Base-by-base conservation (phyloP, 768 basidiomycete species). In the Podaxis rugospora region DNA sequence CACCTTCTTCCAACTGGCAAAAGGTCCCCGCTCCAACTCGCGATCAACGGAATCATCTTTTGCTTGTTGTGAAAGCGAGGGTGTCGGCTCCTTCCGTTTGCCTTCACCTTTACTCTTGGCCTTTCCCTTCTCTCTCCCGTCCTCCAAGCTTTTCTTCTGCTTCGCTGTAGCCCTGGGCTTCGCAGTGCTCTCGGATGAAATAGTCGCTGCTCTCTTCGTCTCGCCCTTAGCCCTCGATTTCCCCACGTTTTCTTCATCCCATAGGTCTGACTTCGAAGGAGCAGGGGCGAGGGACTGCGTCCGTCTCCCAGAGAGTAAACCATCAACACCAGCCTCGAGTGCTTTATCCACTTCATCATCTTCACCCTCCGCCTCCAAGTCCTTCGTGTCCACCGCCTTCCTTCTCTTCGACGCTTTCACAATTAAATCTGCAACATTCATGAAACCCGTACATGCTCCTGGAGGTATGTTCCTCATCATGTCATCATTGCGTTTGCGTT, bases 401-500 rank as follows among this genome's bases (percentile, higher is more conserved):
- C 79, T 74, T 70, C 80, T 73, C 65, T 73, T 73, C 6, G 74
- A 51, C 61, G 71, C 76, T 64, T 86, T 90, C 61, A 78, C 75
- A 21, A 90, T 64, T 55, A 92, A 74, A 23, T 88, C 80, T 1
- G 81, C 81, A 10, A 86, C 92, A 36, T 78, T 81, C 18, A 93
- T 83, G 70, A 95, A 95, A 0, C 87, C 86, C 2, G 78, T 82
- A 64, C 77, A 79, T 3, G 91, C 90, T n/a, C 87, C 87, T 10
- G 72, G 70, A 37, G 92, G 93, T 27, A 93, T 85, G 67, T 93
- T 92, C 63, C 89, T 79, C 60, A 71, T 74, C 13, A 84, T 69
- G 62, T 90, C 84, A 56, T 86, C 84, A 66, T 89, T 84, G 37
- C 90, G 78, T 68, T 90, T 92, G 50, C 88, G 82, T 69, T 91